Conservation (phyloP, 2,329 filamentous ascomycete species). For the Lizonia empirigonia region DNA sequence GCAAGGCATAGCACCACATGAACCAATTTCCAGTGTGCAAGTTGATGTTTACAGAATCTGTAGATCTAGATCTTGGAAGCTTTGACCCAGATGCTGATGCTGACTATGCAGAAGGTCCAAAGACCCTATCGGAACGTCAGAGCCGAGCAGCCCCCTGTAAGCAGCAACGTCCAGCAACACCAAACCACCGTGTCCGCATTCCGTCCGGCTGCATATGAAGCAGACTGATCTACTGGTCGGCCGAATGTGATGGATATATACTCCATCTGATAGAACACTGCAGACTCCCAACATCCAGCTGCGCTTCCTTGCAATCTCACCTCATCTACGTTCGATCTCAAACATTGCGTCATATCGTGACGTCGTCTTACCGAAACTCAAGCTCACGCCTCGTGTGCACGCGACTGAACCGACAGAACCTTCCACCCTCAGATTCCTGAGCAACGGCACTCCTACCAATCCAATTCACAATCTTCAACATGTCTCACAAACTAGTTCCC, state of each 20-base stretch:
- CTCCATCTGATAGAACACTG: background rate
- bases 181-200: constrained; percentile 10
- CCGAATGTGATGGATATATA: constrained; percentile 10
- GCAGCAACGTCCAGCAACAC: constrained; percentile 8
- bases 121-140: background rate
- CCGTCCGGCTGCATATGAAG: constrained; percentile 8
- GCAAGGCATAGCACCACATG: background rate
- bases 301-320: background rate
- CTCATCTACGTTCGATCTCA: constrained; percentile 16
- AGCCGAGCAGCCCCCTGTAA: constrained; percentile 14
- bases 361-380: constrained; percentile 27
- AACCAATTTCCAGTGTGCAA: background rate
- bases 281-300: background rate
- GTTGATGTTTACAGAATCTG: background rate
- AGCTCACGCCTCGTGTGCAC: constrained; percentile 3
- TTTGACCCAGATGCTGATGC: constrained; percentile 11
- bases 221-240: constrained; percentile 11
- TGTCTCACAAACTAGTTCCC: constrained; percentile 51
- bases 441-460: background rate
- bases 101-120: constrained; percentile 12
- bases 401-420: background rate
- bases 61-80: constrained; percentile 9
- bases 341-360: constrained; percentile 36
- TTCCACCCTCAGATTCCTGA: background rate
- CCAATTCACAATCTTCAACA: constrained; percentile 20